Base-by-base conservation (phyloP, 2,329 filamentous ascomycete species). In the Coniella vitis region DNA sequence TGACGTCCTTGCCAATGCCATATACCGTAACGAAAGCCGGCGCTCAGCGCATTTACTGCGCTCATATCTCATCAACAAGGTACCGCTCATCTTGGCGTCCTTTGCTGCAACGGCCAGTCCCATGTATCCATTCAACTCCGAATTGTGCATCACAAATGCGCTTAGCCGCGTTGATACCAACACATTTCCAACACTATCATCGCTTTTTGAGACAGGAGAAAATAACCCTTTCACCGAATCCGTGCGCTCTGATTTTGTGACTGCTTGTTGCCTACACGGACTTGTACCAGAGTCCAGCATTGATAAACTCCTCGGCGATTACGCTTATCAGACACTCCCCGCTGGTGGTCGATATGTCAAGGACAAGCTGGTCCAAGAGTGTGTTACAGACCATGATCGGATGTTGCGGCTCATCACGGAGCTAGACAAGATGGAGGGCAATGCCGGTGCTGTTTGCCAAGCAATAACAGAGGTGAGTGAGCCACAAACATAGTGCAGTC, bases 371-470 rank as follows among this genome's bases (percentile, higher is more conserved):
- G 78, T 95, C 0, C 76, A 81, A 42, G 84, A 93, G 60, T 95
- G 90, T 55, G 76, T 85, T 41, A 76, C 79, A 10, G 88, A 94
- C 56, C 79, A 83, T 1, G 86, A 89, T 53, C 81, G 83, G 54
- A 81, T 87, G 1, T 86, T 90, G 56, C 78, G 83, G 38, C 73
- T 95, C 29, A 80, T 96, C 36, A 79, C 83, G 35, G 89, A 95
- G 58, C 73, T 98, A 20, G 89, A 95, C 49, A 85, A 84, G 44
- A 90, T 93, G 76, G 88, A 95, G 59, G 91, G 91, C 1, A 96
- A 96, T 63, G 88, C 88, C 2, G 89, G 87, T 2, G 88, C 89
- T 2, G 87, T 94, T 16, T 86, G 86, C 44, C 82, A 84, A 52
- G 90, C 90, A 3, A 72, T 90, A 38, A 79, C 83, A 35, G 85